phyloP scores from a whole-genome alignment of 1,284 basidiomycete species.

The Heterobasidion irregulare region DNA sequence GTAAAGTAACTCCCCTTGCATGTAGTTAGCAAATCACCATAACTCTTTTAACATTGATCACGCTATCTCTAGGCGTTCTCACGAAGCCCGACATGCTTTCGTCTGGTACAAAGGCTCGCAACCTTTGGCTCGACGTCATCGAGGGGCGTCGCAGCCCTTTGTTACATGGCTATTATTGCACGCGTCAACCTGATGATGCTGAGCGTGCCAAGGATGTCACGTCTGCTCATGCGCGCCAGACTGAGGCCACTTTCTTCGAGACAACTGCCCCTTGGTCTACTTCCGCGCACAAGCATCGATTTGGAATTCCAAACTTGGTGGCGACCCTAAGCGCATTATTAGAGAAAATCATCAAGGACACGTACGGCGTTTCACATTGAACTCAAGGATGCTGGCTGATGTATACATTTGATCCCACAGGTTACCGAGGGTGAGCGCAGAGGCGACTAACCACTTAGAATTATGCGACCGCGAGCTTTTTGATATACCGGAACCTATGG shows the following conservation, averaged over 20 bases:
- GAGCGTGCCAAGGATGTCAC: constrained; percentile 34
- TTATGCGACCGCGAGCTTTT: constrained; percentile 27
- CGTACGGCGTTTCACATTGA: constrained; percentile 23
- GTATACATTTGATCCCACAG: constrained; percentile 25
- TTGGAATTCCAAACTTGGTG: constrained; percentile 52
- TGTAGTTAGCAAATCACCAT: too few relatives aligned
- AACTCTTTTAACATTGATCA: too few relatives aligned
- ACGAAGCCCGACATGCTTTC: constrained; percentile 56
- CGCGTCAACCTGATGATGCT: constrained; percentile 54
- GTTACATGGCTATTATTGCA: constrained; percentile 57
- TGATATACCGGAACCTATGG: constrained; percentile 31
- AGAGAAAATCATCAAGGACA: constrained; percentile 37
- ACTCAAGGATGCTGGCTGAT: background rate
- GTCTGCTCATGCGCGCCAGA: constrained; percentile 26
- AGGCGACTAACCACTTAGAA: constrained; percentile 19
- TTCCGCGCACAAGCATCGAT: constrained; percentile 33
- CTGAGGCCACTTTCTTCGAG: constrained; percentile 39
- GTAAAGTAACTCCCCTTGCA: constrained; percentile 18
- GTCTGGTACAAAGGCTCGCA: constrained; percentile 40
- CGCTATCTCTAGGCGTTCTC: constrained; percentile 35
- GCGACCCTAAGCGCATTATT: constrained; percentile 42
- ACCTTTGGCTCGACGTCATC: constrained; percentile 47
- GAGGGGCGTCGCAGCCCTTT: constrained; percentile 35
- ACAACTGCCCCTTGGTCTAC: constrained; percentile 41
- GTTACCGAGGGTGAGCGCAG: constrained; percentile 26